Evolutionary conservation across 1,284 basidiomycete species (phyloP).

Genomic region (Tilletia indica): DNA sequence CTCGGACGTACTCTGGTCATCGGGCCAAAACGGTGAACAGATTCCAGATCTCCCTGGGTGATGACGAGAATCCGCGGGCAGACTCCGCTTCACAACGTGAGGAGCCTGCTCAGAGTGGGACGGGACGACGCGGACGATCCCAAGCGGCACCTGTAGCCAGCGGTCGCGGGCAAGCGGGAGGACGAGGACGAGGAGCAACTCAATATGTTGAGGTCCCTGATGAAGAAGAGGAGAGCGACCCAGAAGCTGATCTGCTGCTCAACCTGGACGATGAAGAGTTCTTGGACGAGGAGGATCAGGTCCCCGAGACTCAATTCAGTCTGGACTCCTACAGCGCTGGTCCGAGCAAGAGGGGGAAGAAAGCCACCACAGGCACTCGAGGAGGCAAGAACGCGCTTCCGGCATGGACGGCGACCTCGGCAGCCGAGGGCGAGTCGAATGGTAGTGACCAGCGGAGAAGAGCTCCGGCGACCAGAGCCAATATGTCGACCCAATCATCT

Average conservation of each 20-base stretch:
- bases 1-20: background rate
- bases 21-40: background rate
- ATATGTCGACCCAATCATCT: background rate
- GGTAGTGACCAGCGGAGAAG: background rate
- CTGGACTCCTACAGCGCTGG: background rate
- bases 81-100: background rate
- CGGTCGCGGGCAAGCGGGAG: background rate
- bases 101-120: background rate
- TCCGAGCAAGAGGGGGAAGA: background rate
- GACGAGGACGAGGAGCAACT: background rate
- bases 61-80: background rate
- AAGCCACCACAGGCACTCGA: no score
- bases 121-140: background rate
- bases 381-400: no score
- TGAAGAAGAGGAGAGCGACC: constrained; percentile 15
- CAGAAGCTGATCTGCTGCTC: constrained; percentile 10
- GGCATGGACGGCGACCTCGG: background rate
- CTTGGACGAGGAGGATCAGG: background rate
- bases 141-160: background rate
- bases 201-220: constrained; percentile 9
- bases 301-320: background rate
- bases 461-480: background rate
- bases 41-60: background rate
- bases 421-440: background rate
- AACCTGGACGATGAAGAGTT: constrained; percentile 7